Evolutionary conservation across 2,329 filamentous ascomycete species (phyloP).

Genomic region (Epichloe hybrida): DNA sequence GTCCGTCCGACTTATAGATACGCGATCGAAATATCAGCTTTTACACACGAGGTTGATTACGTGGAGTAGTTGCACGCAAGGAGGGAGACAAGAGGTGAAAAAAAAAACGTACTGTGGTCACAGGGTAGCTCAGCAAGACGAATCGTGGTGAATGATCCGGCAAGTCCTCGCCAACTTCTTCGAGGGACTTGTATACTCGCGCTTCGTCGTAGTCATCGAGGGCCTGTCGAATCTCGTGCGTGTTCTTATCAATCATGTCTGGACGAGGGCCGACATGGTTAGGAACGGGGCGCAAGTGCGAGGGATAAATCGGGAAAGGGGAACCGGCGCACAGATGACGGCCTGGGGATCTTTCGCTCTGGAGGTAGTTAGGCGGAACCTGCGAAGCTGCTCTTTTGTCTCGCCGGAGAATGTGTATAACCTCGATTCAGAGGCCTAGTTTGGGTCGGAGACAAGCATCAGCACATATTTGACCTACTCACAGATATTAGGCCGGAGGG

Average conservation of each 20-base stretch:
- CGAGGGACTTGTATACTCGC: conserved; percentile 64
- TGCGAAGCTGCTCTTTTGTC: conserved; percentile 79
- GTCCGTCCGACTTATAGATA: conserved; percentile 54
- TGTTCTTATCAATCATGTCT: conserved; percentile 87
- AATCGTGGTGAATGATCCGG: conserved; percentile 87
- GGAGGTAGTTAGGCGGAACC: conserved; percentile 87
- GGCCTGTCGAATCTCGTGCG: conserved; percentile 71
- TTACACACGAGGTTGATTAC: background rate
- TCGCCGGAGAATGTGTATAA: conserved; percentile 88
- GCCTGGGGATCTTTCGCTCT: conserved; percentile 77
- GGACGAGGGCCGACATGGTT: conserved; percentile 11
- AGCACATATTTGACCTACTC: background rate
- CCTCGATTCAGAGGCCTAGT: conserved; percentile 58
- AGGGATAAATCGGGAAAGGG: background rate
- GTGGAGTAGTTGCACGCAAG: too few species aligned
- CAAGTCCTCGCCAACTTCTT: conserved; percentile 73
- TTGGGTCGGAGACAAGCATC: background rate
- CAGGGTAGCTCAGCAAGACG: conserved; percentile 77
- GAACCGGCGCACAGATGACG: conserved; percentile 60
- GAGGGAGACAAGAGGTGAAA: background rate
- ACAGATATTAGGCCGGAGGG: background rate
- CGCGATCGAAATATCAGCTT: too few species aligned
- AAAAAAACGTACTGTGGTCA: conserved; percentile 22
- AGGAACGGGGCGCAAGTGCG: background rate
- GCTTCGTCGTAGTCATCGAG: conserved; percentile 45